phyloP scores from a whole-genome alignment of 2,329 filamentous ascomycete genomes.

The Trichoderma sp. region DNA sequence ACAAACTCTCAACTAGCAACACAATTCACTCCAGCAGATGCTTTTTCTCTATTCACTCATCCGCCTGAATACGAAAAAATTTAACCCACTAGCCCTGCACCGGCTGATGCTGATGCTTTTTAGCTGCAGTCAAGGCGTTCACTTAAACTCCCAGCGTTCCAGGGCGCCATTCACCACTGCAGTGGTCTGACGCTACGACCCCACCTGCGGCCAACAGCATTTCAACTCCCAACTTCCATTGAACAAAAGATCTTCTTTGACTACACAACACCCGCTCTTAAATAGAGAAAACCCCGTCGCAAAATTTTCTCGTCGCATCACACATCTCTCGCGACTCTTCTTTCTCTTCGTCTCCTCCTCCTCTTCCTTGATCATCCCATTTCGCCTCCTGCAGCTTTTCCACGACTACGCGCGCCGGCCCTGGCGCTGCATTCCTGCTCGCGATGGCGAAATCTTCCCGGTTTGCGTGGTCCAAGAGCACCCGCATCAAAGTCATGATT shows the following conservation, averaged over 20 bases:
- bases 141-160: not conserved
- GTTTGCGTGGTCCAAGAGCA: conserved; percentile 91
- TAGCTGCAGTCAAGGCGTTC: not conserved
- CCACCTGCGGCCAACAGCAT: conserved; percentile 15
- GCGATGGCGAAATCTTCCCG: conserved; percentile 36
- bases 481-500: conserved; percentile 89
- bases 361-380: not conserved
- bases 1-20: not conserved
- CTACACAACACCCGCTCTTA: not conserved
- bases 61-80: not conserved
- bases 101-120: not conserved
- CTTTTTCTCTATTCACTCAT: not conserved
- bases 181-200: conserved; percentile 11
- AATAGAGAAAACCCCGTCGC: not conserved
- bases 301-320: not conserved
- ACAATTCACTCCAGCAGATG: not conserved
- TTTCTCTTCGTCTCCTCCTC: not conserved
- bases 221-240: not conserved
- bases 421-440: conserved; percentile 12
- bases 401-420: conserved; percentile 15
- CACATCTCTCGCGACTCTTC: not conserved
- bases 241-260: too few relatives aligned
- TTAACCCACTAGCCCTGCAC: not conserved
- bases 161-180: not conserved
- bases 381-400: not conserved